These are phyloP conservation scores for Neocucurbitaria cava DNA, from an alignment of 2,329 filamentous ascomycete species.

Conservation along the genomic window DNA sequence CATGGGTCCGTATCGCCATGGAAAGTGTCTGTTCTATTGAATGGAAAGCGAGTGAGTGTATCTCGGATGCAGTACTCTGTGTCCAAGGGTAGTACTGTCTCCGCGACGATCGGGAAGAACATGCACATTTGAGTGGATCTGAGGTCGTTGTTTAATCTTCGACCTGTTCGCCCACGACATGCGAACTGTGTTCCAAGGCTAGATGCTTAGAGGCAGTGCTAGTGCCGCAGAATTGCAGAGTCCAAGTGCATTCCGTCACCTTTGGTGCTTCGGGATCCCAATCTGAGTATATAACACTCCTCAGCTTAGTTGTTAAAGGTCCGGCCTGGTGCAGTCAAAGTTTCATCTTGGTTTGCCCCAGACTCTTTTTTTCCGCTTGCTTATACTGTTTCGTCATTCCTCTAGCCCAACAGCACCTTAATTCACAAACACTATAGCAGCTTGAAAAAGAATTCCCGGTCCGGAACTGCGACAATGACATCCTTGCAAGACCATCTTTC, in stretches of 20 bases:
- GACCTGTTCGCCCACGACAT: too few relatives aligned
- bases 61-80: neutral
- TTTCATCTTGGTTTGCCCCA: neutral
- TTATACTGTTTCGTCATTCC: neutral
- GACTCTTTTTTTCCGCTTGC: neutral
- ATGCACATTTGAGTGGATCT: too few relatives aligned
- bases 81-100: too few relatives aligned
- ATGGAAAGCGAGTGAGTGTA: neutral
- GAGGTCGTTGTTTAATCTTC: too few relatives aligned
- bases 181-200: too few relatives aligned
- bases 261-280: neutral
- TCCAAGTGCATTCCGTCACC: too few relatives aligned
- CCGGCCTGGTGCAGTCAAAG: neutral
- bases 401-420: neutral
- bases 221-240: too few relatives aligned
- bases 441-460: neutral
- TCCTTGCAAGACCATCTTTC: neutral
- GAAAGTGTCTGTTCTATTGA: neutral
- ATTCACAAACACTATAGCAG: neutral
- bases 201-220: too few relatives aligned
- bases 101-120: too few relatives aligned
- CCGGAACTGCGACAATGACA: neutral
- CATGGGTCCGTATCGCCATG: neutral
- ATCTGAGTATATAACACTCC: neutral
- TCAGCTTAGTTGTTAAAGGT: neutral